Conservation (phyloP, 2,329 filamentous ascomycete species). For the Fusarium fracticaudum region DNA sequence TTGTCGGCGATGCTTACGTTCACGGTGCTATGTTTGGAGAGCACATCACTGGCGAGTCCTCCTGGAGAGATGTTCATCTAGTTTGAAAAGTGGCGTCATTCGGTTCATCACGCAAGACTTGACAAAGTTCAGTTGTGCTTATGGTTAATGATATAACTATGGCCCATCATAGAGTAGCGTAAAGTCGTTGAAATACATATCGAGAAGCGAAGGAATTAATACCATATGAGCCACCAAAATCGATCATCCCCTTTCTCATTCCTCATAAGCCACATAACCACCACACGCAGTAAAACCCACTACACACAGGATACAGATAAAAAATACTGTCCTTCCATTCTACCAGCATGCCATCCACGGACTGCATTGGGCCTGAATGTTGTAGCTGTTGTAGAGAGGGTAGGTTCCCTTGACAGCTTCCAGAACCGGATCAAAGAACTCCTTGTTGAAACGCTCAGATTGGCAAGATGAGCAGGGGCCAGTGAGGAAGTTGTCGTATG, state of each 20-base stretch:
- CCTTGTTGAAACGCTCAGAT: constrained; percentile 47
- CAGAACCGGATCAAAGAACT: constrained; percentile 52
- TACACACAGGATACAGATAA: constrained; percentile 10
- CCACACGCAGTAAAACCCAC: constrained; percentile 10
- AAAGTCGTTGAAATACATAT: constrained; percentile 33
- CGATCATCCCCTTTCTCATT: constrained; percentile 4
- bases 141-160: neutral
- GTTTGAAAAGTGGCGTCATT: neutral
- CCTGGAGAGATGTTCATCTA: constrained; percentile 26
- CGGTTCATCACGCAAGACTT: neutral
- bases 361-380: constrained; percentile 50
- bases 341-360: constrained; percentile 51
- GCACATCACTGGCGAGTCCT: constrained; percentile 6
- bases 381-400: constrained; percentile 51
- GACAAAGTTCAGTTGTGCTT: neutral
- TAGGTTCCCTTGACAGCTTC: constrained; percentile 51
- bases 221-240: constrained; percentile 34
- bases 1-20: constrained; percentile 28
- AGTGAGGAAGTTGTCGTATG: constrained; percentile 50
- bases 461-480: constrained; percentile 51
- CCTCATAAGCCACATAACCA: neutral
- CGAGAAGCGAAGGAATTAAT: constrained; percentile 27
- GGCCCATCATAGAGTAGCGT: constrained; percentile 15
- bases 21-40: constrained; percentile 35
- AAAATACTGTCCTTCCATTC: neutral